Evolutionary conservation across 148 eudicot genomes (phyloP).

Genomic region (Talinum fruticosum): DNA sequence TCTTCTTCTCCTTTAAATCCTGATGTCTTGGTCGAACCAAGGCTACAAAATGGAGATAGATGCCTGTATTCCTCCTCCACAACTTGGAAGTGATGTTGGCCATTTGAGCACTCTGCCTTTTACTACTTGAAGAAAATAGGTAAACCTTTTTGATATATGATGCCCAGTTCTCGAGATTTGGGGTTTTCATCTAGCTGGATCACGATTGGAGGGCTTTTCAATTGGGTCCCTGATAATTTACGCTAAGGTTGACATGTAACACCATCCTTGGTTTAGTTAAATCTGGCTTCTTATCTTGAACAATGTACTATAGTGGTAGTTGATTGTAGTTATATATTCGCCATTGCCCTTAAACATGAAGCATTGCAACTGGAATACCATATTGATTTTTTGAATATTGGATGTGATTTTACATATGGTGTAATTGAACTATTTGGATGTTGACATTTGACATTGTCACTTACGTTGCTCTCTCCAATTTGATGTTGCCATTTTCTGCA

Average conservation of each 20-base stretch:
- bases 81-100: not conserved
- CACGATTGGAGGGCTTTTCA: not conserved
- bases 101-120: not conserved
- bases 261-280: not conserved
- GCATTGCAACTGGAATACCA: not conserved
- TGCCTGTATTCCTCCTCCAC: not conserved
- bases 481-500: not conserved
- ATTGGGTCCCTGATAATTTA: not conserved
- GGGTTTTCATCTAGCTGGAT: not conserved
- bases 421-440: not conserved
- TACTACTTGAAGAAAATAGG: not conserved
- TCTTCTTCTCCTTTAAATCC: not conserved
- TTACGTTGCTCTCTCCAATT: not conserved
- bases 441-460: not conserved
- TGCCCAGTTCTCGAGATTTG: not conserved
- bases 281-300: not conserved
- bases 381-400: not conserved
- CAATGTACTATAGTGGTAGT: not conserved
- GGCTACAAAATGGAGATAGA: not conserved
- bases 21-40: not conserved
- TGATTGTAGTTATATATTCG: not conserved
- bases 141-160: not conserved
- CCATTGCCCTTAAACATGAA: not conserved
- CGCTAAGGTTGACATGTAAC: not conserved
- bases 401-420: not conserved